Evolutionary conservation across 768 basidiomycete genomes (phyloP).

Genomic region (Termitomyces sp.): DNA sequence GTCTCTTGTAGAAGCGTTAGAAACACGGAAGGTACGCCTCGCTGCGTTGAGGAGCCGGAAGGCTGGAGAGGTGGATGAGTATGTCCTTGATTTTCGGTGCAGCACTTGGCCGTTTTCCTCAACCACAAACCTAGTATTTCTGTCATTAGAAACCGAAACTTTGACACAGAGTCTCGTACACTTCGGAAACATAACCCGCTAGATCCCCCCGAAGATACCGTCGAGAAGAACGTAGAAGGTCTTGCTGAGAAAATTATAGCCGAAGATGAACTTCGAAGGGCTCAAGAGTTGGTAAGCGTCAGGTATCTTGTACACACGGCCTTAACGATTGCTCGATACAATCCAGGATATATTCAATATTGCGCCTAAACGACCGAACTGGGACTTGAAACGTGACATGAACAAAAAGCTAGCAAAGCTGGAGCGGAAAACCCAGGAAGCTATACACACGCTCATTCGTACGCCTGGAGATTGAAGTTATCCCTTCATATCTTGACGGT

Average conservation of each 20-base stretch:
- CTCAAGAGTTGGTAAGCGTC: slow-evolving; percentile 76
- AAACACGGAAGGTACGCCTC: slow-evolving; percentile 77
- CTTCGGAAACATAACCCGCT: slow-evolving; percentile 55
- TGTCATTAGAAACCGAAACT: slow-evolving; percentile 71
- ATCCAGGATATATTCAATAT: slow-evolving; percentile 91
- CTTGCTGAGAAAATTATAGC: slow-evolving; percentile 79
- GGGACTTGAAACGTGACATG: slow-evolving; percentile 93
- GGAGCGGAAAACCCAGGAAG: slow-evolving; percentile 88
- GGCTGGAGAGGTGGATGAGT: slow-evolving; percentile 50
- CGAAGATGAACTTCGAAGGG: slow-evolving; percentile 81
- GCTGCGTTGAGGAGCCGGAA: slow-evolving; percentile 73
- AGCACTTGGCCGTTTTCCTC: background rate
- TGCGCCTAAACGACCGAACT: slow-evolving; percentile 93
- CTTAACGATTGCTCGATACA: background rate
- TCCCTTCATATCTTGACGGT: background rate
- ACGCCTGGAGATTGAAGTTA: slow-evolving; percentile 24
- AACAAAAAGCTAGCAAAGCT: slow-evolving; percentile 85
- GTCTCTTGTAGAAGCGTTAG: slow-evolving; percentile 72
- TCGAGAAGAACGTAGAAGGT: slow-evolving; percentile 82
- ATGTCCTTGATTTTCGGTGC: slow-evolving; percentile 5
- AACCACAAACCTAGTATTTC: slow-evolving; percentile 30
- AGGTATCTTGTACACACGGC: background rate
- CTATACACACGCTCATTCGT: slow-evolving; percentile 93
- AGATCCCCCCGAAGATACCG: slow-evolving; percentile 73
- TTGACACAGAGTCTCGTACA: slow-evolving; percentile 84